Base-by-base conservation (phyloP, 768 basidiomycete species). In the Collybia mongolica region DNA sequence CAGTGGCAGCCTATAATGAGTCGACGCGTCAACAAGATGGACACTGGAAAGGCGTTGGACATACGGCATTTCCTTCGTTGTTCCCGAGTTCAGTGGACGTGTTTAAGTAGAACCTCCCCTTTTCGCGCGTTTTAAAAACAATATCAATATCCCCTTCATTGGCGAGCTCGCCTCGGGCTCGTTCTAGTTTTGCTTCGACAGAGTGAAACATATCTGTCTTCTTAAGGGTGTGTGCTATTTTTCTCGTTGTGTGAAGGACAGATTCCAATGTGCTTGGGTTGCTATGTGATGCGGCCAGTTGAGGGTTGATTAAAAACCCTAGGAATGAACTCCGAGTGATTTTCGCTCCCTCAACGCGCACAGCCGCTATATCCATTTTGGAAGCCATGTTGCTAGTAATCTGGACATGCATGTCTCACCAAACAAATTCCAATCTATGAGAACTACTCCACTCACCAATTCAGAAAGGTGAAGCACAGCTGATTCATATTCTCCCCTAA, bases 81-180 rank as follows among this genome's bases (percentile, higher is more conserved):
- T 96, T 93, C 3, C 97, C 96, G 5, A 98, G 73, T 61, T 98
- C 94, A 2, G 95, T 98, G 4, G 90, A 79, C 2, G 86, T 90
- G 55, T 88, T 90, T 6, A 95, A 59, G 57, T 78, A 92, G 57
- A 86, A 82, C 32, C 90, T 73, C 5, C 90, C 83, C 49, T 80
- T 81, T 66, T 98, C 95, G 36, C 79, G 74, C 2, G 91, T 79
- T 52, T 80, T 79, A 67, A 96, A 83, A 1, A 95, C 78, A 32
- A 98, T 64, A 59, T 97, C 92, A 9, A 95, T 80, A 54, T 90
- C 88, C 7, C 76, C 78, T 8, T 69, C 65, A 42, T 72, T 64
- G 1, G 86, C 81, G 6, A 84, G 65, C 0, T 76, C 69, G 29
- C 81, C 76, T 5, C 72, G 71, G 12, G 83, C 76, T 18, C 70